Percentiles rank a stretch among this genome's conserved stretches.
These are phyloP conservation scores for Coemansia sp. DNA, from an alignment of 192 early-diverging fungal genomes.

Conservation along the genomic window DNA sequence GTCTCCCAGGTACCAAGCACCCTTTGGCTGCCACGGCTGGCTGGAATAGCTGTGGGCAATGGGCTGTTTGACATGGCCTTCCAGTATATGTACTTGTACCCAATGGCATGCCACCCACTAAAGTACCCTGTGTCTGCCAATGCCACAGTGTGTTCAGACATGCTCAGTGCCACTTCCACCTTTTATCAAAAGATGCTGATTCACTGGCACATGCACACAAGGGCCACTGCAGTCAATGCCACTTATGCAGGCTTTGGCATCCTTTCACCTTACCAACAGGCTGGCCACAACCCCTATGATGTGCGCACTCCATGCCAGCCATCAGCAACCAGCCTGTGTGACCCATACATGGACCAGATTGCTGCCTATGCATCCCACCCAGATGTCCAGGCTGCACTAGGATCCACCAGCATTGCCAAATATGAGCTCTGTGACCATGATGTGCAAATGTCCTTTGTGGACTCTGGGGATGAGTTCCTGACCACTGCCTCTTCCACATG, in stretches of 20 bases:
- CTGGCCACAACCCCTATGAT: constrained; percentile 92
- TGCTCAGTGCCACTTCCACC: constrained; percentile 49
- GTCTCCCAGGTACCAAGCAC: background rate
- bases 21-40: constrained; percentile 60
- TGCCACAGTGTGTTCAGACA: constrained; percentile 64
- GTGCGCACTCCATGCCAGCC: constrained; percentile 81
- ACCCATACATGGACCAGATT: constrained; percentile 73
- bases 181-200: constrained; percentile 11
- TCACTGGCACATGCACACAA: background rate
- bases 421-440: constrained; percentile 79
- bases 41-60: constrained; percentile 82
- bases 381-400: constrained; percentile 68
- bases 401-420: constrained; percentile 45
- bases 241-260: constrained; percentile 77
- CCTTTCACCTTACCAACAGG: constrained; percentile 74
- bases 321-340: constrained; percentile 68
- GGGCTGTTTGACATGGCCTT: constrained; percentile 80
- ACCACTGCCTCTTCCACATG: constrained; percentile 59
- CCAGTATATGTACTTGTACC: constrained; percentile 82
- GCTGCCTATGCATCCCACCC: constrained; percentile 71
- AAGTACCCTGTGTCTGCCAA: constrained; percentile 71
- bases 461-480: constrained; percentile 82
- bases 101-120: constrained; percentile 64
- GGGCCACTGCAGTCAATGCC: constrained; percentile 21
- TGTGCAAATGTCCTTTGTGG: constrained; percentile 76